Percentiles rank a stretch among this genome's conserved stretches.
phyloP scores from a whole-genome alignment of 805 yeast genomes.

The Saccharomyces jurei region DNA sequence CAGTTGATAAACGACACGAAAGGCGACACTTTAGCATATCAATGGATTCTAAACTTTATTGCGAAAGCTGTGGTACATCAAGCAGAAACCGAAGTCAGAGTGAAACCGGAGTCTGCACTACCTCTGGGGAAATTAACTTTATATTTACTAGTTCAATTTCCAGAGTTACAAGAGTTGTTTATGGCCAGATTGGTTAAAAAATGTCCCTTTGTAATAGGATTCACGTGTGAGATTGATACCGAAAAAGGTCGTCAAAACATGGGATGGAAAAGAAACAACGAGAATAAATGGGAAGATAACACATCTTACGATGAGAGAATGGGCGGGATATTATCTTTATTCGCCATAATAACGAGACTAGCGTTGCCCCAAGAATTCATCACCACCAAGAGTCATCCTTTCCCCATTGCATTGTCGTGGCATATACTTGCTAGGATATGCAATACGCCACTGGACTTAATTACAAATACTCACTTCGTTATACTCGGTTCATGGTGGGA shows the following conservation, averaged over 20 bases:
- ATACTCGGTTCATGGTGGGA: constrained; percentile 90
- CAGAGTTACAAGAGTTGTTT: constrained; percentile 34
- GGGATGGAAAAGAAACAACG: constrained; percentile 70
- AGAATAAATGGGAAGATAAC: constrained; percentile 43
- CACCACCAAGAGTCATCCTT: constrained; percentile 37
- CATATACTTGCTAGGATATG: constrained; percentile 59
- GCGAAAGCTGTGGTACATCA: constrained; percentile 84
- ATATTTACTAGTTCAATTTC: constrained; percentile 42
- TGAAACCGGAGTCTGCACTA: constrained; percentile 64
- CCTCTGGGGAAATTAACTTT: constrained; percentile 68
- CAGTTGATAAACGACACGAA: constrained; percentile 43
- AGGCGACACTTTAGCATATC: constrained; percentile 43
- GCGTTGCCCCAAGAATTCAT: constrained; percentile 28
- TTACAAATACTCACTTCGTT: constrained; percentile 63
- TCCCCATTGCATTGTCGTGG: constrained; percentile 60
- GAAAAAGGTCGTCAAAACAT: constrained; percentile 73
- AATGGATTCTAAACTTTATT: constrained; percentile 72
- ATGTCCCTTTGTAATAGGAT: constrained; percentile 86
- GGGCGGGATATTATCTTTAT: constrained; percentile 77
- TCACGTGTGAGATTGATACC: constrained; percentile 62
- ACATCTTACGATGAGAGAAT: constrained; percentile 75
- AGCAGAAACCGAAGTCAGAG: constrained; percentile 86
- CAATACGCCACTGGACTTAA: constrained; percentile 42
- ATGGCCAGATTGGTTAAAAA: constrained; percentile 82
- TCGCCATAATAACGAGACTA: constrained; percentile 62